Percentiles rank a stretch among this genome's conserved stretches.
Conservation (phyloP, 2,329 filamentous ascomycete species). For the Fusarium phyllophilum region DNA sequence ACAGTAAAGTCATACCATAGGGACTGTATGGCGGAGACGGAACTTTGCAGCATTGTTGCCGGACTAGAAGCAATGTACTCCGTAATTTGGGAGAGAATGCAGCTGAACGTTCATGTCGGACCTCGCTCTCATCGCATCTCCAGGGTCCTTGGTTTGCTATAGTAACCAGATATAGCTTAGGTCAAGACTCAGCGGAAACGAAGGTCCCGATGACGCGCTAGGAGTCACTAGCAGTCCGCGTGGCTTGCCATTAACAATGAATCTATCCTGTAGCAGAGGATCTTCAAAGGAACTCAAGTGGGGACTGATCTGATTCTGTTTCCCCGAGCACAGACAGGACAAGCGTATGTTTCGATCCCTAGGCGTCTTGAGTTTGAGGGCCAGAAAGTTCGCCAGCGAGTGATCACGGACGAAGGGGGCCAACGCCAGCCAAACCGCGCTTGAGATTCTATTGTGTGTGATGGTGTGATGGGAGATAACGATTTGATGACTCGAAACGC, state of each 20-base stretch:
- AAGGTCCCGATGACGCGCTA: slow-evolving; percentile 18
- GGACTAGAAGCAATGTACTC: background rate
- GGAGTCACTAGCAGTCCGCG: slow-evolving; percentile 28
- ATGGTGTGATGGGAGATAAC: background rate
- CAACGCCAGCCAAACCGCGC: background rate
- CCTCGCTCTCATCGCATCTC: background rate
- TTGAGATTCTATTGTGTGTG: slow-evolving; percentile 7
- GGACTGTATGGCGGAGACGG: background rate
- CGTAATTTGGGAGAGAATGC: background rate
- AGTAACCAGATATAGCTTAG: slow-evolving; percentile 1
- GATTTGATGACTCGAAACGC: slow-evolving; percentile 10
- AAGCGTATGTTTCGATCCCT: slow-evolving; percentile 19
- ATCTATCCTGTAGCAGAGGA: slow-evolving; percentile 26
- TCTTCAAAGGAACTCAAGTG: slow-evolving; percentile 33
- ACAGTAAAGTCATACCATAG: slow-evolving; percentile 12
- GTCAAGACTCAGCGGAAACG: slow-evolving; percentile 11
- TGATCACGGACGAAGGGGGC: background rate
- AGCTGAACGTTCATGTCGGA: slow-evolving; percentile 2
- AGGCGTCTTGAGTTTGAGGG: background rate
- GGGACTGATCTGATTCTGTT: slow-evolving; percentile 28
- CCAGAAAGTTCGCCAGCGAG: background rate
- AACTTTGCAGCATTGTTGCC: background rate
- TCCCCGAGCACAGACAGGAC: slow-evolving; percentile 19
- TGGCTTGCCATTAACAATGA: slow-evolving; percentile 31
- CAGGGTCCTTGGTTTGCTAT: slow-evolving; percentile 1